These are phyloP conservation scores for Protomyces inouyei DNA, from an alignment of 1,139 yeast species.

Conservation along the genomic window DNA sequence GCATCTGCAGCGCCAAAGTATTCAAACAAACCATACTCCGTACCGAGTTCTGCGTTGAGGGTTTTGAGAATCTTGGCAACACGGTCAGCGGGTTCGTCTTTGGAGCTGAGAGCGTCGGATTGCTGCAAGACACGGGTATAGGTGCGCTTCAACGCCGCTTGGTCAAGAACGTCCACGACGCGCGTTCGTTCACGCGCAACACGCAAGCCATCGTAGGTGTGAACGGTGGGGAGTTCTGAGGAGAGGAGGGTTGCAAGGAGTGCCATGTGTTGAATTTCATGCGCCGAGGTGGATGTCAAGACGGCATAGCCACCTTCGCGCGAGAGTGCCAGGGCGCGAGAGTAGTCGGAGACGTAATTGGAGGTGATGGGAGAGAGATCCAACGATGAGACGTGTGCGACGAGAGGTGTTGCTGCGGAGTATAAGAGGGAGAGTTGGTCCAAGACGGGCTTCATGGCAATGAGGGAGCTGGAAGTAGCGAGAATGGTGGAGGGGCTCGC, in stretches of 20 bases:
- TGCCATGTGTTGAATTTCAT: conserved; percentile 65
- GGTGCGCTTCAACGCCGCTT: conserved; percentile 43
- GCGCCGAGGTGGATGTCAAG: conserved; percentile 57
- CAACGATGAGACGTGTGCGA: conserved; percentile 65
- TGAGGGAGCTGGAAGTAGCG: conserved; percentile 63
- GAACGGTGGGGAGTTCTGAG: conserved; percentile 56
- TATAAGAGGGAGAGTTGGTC: conserved; percentile 42
- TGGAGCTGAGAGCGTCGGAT: conserved; percentile 26
- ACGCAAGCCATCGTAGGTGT: conserved; percentile 75
- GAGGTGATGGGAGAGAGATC: conserved; percentile 56
- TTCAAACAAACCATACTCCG: conserved; percentile 62
- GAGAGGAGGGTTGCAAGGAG: conserved; percentile 64
- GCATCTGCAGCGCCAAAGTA: conserved; percentile 61
- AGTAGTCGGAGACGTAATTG: conserved; percentile 60
- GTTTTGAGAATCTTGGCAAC: conserved; percentile 35
- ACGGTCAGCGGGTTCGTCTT: conserved; percentile 31
- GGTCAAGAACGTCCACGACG: conserved; percentile 47
- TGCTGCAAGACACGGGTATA: conserved; percentile 31
- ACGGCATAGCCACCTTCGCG: conserved; percentile 65
- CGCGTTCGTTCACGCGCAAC: conserved; percentile 56
- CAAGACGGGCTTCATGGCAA: conserved; percentile 58
- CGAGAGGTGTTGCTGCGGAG: conserved; percentile 43
- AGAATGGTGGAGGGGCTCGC: conserved; percentile 46
- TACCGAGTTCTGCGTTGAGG: conserved; percentile 57
- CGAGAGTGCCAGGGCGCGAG: conserved; percentile 60